A percentile compares a stretch with the other conserved stretches of the same genome.
Conservation (phyloP, 2,329 filamentous ascomycete genomes). For the Domatiomyces globalis region DNA sequence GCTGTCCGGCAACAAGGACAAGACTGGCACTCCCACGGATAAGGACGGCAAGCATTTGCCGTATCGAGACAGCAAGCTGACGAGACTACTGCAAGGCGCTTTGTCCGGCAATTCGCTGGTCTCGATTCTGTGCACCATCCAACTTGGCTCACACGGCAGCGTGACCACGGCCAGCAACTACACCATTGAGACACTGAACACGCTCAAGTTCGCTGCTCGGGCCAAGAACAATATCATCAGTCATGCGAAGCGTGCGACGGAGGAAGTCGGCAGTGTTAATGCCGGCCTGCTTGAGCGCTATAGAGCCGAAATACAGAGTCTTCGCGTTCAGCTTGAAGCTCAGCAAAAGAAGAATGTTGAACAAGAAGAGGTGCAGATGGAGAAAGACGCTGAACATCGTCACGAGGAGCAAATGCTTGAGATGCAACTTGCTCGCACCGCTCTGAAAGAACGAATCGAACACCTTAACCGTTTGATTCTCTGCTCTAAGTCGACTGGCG, state of each 20-base stretch:
- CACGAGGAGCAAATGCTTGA: constrained; percentile 97
- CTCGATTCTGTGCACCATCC: constrained; percentile 93
- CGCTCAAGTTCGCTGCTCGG: constrained; percentile 87
- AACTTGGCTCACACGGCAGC: constrained; percentile 65
- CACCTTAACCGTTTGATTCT: constrained; percentile 90
- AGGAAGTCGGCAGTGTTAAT: constrained; percentile 52
- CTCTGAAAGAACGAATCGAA: constrained; percentile 91
- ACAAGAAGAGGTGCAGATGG: constrained; percentile 51
- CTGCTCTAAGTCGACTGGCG: constrained; percentile 87
- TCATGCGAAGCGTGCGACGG: constrained; percentile 87
- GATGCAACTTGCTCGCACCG: constrained; percentile 92
- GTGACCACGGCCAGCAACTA: constrained; percentile 58
- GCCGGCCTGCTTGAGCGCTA: constrained; percentile 79
- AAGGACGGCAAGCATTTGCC: constrained; percentile 86
- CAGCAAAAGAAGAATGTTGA: constrained; percentile 56
- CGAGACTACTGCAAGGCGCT: constrained; percentile 77
- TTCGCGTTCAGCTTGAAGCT: constrained; percentile 67
- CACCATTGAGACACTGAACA: constrained; percentile 81
- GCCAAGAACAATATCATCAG: constrained; percentile 98
- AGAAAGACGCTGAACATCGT: constrained; percentile 67
- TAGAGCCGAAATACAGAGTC: constrained; percentile 75
- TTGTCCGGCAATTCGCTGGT: constrained; percentile 87
- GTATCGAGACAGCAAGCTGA: constrained; percentile 95
- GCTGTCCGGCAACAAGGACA: constrained; percentile 79
- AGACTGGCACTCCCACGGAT: constrained; percentile 55